A percentile compares a stretch with the other conserved stretches of the same genome.
Evolutionary conservation across 768 basidiomycete species (phyloP).

Genomic region (Goffeauzyma gilvescens): DNA sequence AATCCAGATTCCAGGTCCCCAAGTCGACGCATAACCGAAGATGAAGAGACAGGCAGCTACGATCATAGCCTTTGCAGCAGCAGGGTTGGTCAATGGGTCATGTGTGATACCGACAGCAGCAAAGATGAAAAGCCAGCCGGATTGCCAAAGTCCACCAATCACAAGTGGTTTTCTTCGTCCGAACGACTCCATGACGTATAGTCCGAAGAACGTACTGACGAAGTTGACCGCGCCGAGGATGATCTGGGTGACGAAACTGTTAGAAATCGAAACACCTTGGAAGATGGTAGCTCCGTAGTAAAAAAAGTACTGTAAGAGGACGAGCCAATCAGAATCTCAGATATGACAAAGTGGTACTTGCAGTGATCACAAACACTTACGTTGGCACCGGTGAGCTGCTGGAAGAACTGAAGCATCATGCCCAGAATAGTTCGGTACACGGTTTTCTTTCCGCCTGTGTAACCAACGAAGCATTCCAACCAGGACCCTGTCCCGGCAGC

Average conservation of each 20-base stretch:
- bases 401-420: constrained; percentile 49
- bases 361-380: neutral
- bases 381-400: constrained; percentile 36
- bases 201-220: constrained; percentile 44
- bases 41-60: constrained; percentile 54
- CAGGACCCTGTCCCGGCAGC: constrained; percentile 38
- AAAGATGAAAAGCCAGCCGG: constrained; percentile 52
- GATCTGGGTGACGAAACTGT: constrained; percentile 54
- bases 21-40: constrained; percentile 48
- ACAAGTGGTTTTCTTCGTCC: constrained; percentile 49
- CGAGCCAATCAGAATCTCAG: neutral
- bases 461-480: constrained; percentile 45
- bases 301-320: neutral
- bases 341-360: no score
- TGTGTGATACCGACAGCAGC: constrained; percentile 51
- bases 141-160: constrained; percentile 51
- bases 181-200: constrained; percentile 57
- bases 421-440: constrained; percentile 43
- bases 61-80: constrained; percentile 46
- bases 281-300: constrained; percentile 48
- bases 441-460: constrained; percentile 37
- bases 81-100: constrained; percentile 37
- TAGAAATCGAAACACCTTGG: constrained; percentile 45
- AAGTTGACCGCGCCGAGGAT: constrained; percentile 53
- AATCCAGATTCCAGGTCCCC: constrained; percentile 50